These are phyloP conservation scores for Puccinia hordei DNA, from an alignment of 1,284 basidiomycete species.

Conservation along the genomic window DNA sequence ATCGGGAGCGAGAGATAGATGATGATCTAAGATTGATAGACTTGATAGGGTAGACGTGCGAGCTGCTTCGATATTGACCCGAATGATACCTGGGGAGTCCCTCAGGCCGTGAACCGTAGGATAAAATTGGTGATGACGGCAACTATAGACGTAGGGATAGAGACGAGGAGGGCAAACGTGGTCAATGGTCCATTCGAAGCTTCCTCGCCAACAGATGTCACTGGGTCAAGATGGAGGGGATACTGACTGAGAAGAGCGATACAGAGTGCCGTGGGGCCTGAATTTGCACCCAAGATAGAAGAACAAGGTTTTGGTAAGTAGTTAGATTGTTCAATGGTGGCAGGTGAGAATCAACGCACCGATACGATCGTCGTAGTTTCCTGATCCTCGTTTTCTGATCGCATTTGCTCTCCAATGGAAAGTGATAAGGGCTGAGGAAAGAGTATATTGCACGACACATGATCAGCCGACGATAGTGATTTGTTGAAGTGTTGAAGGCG, in stretches of 20 bases:
- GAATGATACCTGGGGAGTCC: no score
- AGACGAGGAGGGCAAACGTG: not conserved
- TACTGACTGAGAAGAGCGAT: constrained; percentile 36
- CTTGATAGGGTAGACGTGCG: not conserved
- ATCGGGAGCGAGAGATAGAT: not conserved
- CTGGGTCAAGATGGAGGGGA: not conserved
- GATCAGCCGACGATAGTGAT: not conserved
- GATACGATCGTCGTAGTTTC: constrained; percentile 46
- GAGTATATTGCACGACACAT: no score
- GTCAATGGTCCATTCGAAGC: not conserved
- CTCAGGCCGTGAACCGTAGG: constrained; percentile 33
- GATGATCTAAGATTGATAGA: not conserved
- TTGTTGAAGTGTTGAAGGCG: not conserved
- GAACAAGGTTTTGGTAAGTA: not conserved
- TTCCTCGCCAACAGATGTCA: not conserved
- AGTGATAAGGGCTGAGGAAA: constrained; percentile 29
- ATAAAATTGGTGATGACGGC: constrained; percentile 48
- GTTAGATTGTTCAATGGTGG: not conserved
- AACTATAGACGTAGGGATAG: constrained; percentile 9
- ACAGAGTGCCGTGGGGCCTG: constrained; percentile 46
- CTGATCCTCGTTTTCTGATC: constrained; percentile 36
- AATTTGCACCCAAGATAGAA: no score
- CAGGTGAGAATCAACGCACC: constrained; percentile 18
- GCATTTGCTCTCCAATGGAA: constrained; percentile 47
- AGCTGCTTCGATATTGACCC: not conserved